Evolutionary conservation across 1,284 basidiomycete species (phyloP), one percentile per base, ranked within the genome.

Genomic region (Sanghuangporus baumii): DNA sequence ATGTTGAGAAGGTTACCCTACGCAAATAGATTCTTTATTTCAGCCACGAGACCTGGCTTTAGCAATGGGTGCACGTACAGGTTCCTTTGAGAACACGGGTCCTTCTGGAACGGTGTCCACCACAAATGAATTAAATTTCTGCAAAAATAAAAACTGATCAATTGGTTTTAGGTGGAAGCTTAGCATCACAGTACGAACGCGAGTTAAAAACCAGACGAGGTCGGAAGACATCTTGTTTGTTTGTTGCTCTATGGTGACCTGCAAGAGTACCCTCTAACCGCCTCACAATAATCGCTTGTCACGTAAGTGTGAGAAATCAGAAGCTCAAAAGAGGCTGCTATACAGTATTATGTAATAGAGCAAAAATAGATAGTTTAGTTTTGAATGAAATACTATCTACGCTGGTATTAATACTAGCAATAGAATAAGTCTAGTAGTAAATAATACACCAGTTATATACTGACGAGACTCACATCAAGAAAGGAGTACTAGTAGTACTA

Each of bases 141-240:
- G 62, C 11, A 43, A 6, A 38, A 14, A 31, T 55, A 36, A 59
- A 20, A 7, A 31, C 4, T 31, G 31, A 14, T 59, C 46, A 59
- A 36, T 36, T 37, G 31, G 8, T 4, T 31, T 31, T 31, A 4
- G 26, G 26, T 31, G 26, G 26, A 31, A 31, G 26, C 26, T 31
- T 5, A 31, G 26, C 5, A 31, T 31, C 26, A 31, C 26, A 31
- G 57, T n/a, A 85, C 88, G 72, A 71, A 92, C 89, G 72, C 93
- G 91, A 77, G 94, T 75, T 69, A 95, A 88, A 74, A 93, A 86
- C 93, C 93, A 96, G 80, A 93, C 83, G 75, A 95, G 89, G 76
- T 95, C 93, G 78, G 76, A 72, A 69, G 89, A 90, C 88, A 90
- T 89, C 72, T 23, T 23, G 23, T 72, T 23, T 23, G 23, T 72